These are phyloP conservation scores for Candida sonorensis DNA, from an alignment of 805 yeast genomes.

Conservation along the genomic window DNA sequence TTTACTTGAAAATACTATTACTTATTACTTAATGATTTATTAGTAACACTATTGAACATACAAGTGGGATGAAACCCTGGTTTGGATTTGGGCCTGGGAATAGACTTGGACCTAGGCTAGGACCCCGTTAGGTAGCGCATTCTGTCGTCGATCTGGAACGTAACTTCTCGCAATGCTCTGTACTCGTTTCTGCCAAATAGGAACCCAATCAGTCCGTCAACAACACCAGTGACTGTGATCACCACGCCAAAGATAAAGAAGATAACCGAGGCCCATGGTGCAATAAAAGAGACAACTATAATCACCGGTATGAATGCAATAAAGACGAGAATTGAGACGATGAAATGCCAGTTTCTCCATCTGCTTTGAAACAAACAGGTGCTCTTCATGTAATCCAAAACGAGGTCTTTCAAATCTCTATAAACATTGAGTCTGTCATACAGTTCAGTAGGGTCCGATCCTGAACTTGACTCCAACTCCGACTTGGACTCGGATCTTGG, in stretches of 20 bases:
- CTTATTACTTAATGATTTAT: too few relatives aligned
- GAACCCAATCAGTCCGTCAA: slow-evolving; percentile 73
- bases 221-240: slow-evolving; percentile 56
- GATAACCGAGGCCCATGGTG: slow-evolving; percentile 62
- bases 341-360: slow-evolving; percentile 64
- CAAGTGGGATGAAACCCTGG: too few relatives aligned
- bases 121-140: slow-evolving; percentile 4
- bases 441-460: not conserved
- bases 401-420: slow-evolving; percentile 40
- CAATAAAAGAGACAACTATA: slow-evolving; percentile 47
- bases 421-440: slow-evolving; percentile 29
- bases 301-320: slow-evolving; percentile 50
- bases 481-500: too few relatives aligned
- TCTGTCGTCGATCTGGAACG: slow-evolving; percentile 49
- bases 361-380: slow-evolving; percentile 52
- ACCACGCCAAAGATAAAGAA: slow-evolving; percentile 50
- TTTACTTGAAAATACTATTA: too few relatives aligned
- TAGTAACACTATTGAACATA: too few relatives aligned
- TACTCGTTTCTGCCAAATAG: slow-evolving; percentile 76
- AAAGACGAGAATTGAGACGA: slow-evolving; percentile 42
- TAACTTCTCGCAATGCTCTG: slow-evolving; percentile 72
- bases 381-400: slow-evolving; percentile 39
- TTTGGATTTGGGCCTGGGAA: too few relatives aligned
- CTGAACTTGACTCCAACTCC: not conserved
- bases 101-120: too few relatives aligned